Evolutionary conservation across 2,329 filamentous ascomycete species (phyloP), one percentile per base, ranked within the genome.

Genomic region (Pseudogymnoascus sp.): DNA sequence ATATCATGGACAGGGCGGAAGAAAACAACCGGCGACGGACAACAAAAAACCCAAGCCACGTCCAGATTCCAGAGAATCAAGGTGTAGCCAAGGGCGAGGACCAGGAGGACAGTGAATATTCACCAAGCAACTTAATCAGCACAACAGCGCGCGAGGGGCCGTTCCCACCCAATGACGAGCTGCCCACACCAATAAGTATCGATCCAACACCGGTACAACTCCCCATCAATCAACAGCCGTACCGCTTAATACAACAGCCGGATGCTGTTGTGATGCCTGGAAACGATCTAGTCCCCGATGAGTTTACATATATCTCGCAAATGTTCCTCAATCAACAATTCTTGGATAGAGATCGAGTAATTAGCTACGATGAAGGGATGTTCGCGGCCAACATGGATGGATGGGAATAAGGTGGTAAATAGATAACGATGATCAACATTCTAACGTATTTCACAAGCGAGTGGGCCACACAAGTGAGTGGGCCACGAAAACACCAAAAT

Each of bases 291-390:
- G 62, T 53, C 4, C 40, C 62, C 13, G 70, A 70, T 29, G 68
- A 72, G n/a, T 44, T 69, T 11, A 64, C 66, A 37, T 63, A 65
- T 11, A 68, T 70, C 15, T 69, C 70, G 9, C 66, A 67, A 19
- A 66, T 69, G 37, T 63, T 72, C 64, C 60, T 69, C 10, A 68
- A 67, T 33, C 70, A 71, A 23, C 69, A 72, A 53, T 73, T 68
- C 31, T 64, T 67, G 1, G 71, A 68, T 19, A 64, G 71, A 62
- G 71, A 73, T 63, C 68, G 71, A 9, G 68, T 73, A 1, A 72
- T 73, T 61, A 72, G 62, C 23, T 69, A 68, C 50, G 65, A 68
- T 53, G 63, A 63, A 56, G 65, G 44, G 5, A 64, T 64, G 62
- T 64, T 64, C 10, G 56, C 33, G 7, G 38, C 62, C 1, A 50